These are phyloP conservation scores for Zygotorulaspora sp. DNA, from an alignment of 805 yeast species.

Conservation along the genomic window DNA sequence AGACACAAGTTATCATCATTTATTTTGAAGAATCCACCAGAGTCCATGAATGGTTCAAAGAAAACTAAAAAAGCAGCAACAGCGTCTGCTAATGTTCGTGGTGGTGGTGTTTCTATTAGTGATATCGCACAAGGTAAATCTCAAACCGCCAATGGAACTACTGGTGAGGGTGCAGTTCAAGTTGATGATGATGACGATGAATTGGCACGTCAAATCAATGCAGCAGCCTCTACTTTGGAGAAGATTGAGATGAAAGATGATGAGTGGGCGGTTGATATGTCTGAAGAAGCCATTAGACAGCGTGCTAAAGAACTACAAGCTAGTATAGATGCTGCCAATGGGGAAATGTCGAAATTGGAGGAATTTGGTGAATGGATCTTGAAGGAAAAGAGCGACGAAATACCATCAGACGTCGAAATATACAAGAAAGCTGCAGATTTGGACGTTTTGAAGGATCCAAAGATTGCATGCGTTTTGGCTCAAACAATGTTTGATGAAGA, in stretches of 20 bases:
- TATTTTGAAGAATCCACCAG: slow-evolving; percentile 86
- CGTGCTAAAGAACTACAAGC: slow-evolving; percentile 87
- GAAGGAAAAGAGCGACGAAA: slow-evolving; percentile 43
- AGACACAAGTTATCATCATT: slow-evolving; percentile 83
- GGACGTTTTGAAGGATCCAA: slow-evolving; percentile 64
- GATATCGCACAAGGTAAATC: slow-evolving; percentile 62
- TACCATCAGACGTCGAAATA: slow-evolving; percentile 84
- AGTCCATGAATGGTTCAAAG: slow-evolving; percentile 47
- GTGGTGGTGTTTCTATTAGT: slow-evolving; percentile 77
- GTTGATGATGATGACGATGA: slow-evolving; percentile 54
- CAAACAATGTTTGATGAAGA: slow-evolving; percentile 82
- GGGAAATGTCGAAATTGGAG: slow-evolving; percentile 49
- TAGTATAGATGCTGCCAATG: slow-evolving; percentile 40
- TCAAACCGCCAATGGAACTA: slow-evolving; percentile 21
- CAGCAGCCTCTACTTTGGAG: slow-evolving; percentile 71
- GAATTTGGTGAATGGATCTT: slow-evolving; percentile 89
- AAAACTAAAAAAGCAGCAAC: slow-evolving; percentile 79
- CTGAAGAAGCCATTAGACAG: slow-evolving; percentile 90
- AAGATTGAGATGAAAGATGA: slow-evolving; percentile 73
- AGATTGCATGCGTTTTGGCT: slow-evolving; percentile 85
- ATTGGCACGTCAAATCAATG: slow-evolving; percentile 71
- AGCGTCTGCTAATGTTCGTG: slow-evolving; percentile 83
- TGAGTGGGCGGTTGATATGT: slow-evolving; percentile 96
- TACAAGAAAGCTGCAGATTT: slow-evolving; percentile 83
- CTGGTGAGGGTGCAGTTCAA: slow-evolving; percentile 19